Conservation (phyloP, 1,139 yeast genomes). For the Lodderomyces elongisporus region DNA sequence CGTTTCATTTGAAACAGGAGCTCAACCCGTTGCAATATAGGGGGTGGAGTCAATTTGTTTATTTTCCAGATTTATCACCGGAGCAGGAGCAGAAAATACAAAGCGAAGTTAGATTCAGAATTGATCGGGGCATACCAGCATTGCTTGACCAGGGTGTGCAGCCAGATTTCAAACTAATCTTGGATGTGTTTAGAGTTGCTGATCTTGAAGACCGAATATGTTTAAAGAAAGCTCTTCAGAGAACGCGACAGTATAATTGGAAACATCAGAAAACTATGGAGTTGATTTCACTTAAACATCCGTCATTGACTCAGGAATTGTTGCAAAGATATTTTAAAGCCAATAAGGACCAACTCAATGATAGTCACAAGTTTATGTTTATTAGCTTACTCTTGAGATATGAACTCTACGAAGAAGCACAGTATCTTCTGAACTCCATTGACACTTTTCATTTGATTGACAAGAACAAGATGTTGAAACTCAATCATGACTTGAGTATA, state of each 20-base stretch:
- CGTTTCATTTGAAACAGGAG: conserved; percentile 21
- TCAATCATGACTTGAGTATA: conserved; percentile 22
- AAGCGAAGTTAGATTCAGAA: conserved; percentile 29
- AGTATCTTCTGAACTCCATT: conserved; percentile 20
- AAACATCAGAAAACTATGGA: conserved; percentile 17
- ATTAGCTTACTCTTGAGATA: conserved; percentile 30
- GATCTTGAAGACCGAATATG: conserved; percentile 8
- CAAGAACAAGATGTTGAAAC: conserved; percentile 20
- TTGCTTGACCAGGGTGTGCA: conserved; percentile 30
- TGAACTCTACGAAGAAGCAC: conserved; percentile 22
- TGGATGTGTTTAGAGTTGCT: conserved; percentile 23
- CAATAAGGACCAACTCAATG: conserved; percentile 15
- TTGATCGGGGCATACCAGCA: conserved; percentile 32
- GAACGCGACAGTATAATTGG: conserved; percentile 16
- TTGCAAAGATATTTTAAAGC: conserved; percentile 14
- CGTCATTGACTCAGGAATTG: conserved; percentile 16
- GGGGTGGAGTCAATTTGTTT: conserved; percentile 12
- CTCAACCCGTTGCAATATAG: conserved; percentile 13
- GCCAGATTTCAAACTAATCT: conserved; percentile 30
- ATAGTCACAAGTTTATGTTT: conserved; percentile 28
- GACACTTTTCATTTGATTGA: conserved; percentile 22
- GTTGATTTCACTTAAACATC: conserved; percentile 19
- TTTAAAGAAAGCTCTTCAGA: conserved; percentile 18
- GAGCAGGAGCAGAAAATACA: background rate
- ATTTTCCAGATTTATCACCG: conserved; percentile 2